Base-by-base conservation (phyloP, 345 rosid species). In the Reutealis trisperma region DNA sequence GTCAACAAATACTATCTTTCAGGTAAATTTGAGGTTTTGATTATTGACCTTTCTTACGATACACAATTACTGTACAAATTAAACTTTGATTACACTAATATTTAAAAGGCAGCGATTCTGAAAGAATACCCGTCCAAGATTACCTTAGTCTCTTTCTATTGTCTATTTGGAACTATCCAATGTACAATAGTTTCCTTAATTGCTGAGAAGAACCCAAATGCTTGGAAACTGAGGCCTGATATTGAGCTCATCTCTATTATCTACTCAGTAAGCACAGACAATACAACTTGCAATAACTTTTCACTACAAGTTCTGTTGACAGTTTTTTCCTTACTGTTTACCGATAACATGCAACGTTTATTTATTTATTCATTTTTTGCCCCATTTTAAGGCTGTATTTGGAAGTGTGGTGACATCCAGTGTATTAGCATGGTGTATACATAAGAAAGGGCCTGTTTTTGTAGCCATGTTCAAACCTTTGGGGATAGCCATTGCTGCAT, bases 391-490 rank as follows among this genome's bases (percentile, higher is more conserved):
- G 93, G 93, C 90, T 27, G 51, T 88, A 13, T 80, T 79, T 65
- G 93, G 91, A 51, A 75, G 24, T 84, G 80, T 83, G 83, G 71
- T 81, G 62, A 69, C 84, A 27, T 82, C 11, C 57, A 59, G 44
- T 22, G 77, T 83, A 13, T 0, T 42, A 47, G 73, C 88, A 66
- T 88, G 90, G 87, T 84, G 88, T 84, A 80, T 88, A 70, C 83
- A 55, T 11, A 75, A 70, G 62, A 88, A 90, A 83, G 93, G 93
- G 65, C 91, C 93, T 4, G 81, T 87, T 24, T 90, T 90, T 64
- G 91, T 90, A 63, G 90, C 88, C 74, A 84, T 82, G 83, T 90
- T 90, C 84, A 88, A 85, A 73, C 91, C 93, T 7, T 54, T 88
- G 66, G 79, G 90, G 55, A 88, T 86, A 42, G 88, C 83, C 41